Evolutionary conservation across 257 asterid species (phyloP).

Genomic region (Scutellaria minor): DNA sequence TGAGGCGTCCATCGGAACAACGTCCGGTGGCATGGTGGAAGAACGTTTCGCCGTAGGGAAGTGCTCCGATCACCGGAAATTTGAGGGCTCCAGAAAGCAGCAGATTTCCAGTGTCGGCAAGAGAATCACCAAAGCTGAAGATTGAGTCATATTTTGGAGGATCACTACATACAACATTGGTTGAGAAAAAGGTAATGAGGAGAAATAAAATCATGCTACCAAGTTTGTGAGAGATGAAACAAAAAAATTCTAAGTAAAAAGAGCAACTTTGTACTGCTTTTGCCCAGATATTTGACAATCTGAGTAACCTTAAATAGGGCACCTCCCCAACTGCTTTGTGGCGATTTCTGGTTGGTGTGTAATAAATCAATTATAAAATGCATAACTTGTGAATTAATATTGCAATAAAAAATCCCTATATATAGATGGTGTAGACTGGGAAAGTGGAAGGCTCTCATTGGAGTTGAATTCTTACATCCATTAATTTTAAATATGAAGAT

Average conservation of each 20-base stretch:
- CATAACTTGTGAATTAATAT: too few species aligned
- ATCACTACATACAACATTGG: conserved; percentile 36
- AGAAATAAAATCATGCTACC: conserved; percentile 41
- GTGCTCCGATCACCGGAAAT: conserved; percentile 65
- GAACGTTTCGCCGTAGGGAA: conserved; percentile 74
- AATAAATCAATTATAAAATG: too few species aligned
- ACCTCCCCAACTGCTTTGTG: conserved; percentile 31
- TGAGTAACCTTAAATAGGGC: conserved; percentile 26
- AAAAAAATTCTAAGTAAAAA: too few species aligned
- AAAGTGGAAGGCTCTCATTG: too few species aligned
- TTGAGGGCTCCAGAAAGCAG: conserved; percentile 66
- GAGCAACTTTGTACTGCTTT: too few species aligned
- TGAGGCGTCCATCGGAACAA: conserved; percentile 64
- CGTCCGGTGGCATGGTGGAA: conserved; percentile 69
- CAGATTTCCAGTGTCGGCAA: conserved; percentile 79
- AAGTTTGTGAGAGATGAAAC: neutral
- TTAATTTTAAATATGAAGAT: too few species aligned
- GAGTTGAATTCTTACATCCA: too few species aligned
- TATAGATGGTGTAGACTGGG: too few species aligned
- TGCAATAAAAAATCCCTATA: too few species aligned
- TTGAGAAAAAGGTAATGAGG: conserved; percentile 24
- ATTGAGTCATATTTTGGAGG: conserved; percentile 55
- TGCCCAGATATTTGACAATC: neutral
- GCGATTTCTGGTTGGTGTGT: conserved; percentile 25
- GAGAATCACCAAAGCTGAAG: conserved; percentile 86